These are phyloP conservation scores for Fulvia fulva DNA, from an alignment of 2,329 filamentous ascomycete genomes.

Conservation along the genomic window DNA sequence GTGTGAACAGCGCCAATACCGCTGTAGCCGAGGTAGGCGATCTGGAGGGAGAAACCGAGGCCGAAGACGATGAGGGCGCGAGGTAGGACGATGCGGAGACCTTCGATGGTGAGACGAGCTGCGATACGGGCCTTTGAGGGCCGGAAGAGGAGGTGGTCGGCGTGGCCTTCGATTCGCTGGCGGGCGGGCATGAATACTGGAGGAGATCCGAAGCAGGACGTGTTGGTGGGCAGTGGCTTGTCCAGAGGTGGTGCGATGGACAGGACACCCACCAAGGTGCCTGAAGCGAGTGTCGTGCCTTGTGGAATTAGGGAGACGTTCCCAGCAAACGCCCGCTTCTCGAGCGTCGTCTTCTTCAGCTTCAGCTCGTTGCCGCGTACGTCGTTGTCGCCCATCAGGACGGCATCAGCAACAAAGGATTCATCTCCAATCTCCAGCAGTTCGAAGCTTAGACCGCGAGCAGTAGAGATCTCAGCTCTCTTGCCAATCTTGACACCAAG, in stretches of 20 bases:
- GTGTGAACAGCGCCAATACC: conserved; percentile 25
- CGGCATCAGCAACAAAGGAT: conserved; percentile 23
- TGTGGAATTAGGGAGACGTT: conserved; percentile 23
- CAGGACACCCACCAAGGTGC: conserved; percentile 23
- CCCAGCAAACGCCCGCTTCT: conserved; percentile 22
- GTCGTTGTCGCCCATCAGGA: conserved; percentile 20
- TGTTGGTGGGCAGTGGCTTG: conserved; percentile 15
- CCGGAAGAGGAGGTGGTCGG: conserved; percentile 22
- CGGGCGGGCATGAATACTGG: conserved; percentile 26
- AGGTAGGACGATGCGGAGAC: conserved; percentile 24
- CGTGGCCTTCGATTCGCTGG: conserved; percentile 22
- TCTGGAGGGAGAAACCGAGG: conserved; percentile 22
- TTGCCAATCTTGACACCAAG: conserved; percentile 25
- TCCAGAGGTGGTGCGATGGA: conserved; percentile 21
- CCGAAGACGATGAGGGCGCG: conserved; percentile 27
- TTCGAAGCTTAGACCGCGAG: conserved; percentile 21
- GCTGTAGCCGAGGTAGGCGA: conserved; percentile 19
- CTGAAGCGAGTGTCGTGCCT: conserved; percentile 22
- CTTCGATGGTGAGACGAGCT: conserved; percentile 24
- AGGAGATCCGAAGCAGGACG: conserved; percentile 24
- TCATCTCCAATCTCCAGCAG: conserved; percentile 24
- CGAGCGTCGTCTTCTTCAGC: conserved; percentile 23
- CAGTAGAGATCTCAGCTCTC: conserved; percentile 24
- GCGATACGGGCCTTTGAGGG: conserved; percentile 19
- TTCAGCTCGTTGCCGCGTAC: conserved; percentile 21